Evolutionary conservation across 192 early-diverging fungal species (phyloP).

Genomic region (Coemansia sp.): DNA sequence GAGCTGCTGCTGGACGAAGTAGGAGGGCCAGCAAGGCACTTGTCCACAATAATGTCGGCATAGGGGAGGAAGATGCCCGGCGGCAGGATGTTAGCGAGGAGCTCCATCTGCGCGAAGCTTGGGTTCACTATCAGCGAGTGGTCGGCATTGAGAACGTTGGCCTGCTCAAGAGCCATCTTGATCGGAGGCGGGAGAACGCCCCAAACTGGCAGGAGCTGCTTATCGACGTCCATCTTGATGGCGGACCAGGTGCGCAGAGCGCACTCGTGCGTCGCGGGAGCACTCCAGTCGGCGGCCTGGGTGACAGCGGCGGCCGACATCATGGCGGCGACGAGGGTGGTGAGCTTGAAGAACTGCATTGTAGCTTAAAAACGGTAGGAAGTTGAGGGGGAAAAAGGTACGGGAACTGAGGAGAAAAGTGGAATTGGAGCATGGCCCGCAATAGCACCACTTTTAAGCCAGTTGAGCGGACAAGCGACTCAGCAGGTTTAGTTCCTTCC

Average conservation of each 20-base stretch:
- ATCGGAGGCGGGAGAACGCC: constrained; percentile 18
- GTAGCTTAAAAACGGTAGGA: not conserved
- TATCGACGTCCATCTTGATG: constrained; percentile 31
- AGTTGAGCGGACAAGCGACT: too few relatives aligned
- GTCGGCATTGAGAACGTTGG: constrained; percentile 15
- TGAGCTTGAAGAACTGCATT: constrained; percentile 35
- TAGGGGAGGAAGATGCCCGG: constrained; percentile 34
- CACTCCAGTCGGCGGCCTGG: constrained; percentile 28
- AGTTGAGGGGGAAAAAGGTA: not conserved
- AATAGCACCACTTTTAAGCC: not conserved
- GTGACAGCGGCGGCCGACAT: constrained; percentile 6
- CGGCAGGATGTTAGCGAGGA: constrained; percentile 14
- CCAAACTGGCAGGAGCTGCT: constrained; percentile 16
- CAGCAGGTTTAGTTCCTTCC: too few relatives aligned
- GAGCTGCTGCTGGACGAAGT: not conserved
- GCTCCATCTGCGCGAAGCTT: constrained; percentile 10
- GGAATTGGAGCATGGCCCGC: not conserved
- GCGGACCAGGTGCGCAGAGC: constrained; percentile 21
- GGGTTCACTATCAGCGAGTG: constrained; percentile 22
- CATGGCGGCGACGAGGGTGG: constrained; percentile 15
- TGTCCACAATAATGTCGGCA: constrained; percentile 23
- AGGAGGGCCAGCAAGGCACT: constrained; percentile 26
- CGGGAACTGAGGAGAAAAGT: not conserved
- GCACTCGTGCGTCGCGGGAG: constrained; percentile 20
- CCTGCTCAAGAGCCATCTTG: constrained; percentile 13